A percentile compares a stretch with the other conserved stretches of the same genome.
Evolutionary conservation across 192 early-diverging fungal species (phyloP).

Genomic region (Coemansia sp.): DNA sequence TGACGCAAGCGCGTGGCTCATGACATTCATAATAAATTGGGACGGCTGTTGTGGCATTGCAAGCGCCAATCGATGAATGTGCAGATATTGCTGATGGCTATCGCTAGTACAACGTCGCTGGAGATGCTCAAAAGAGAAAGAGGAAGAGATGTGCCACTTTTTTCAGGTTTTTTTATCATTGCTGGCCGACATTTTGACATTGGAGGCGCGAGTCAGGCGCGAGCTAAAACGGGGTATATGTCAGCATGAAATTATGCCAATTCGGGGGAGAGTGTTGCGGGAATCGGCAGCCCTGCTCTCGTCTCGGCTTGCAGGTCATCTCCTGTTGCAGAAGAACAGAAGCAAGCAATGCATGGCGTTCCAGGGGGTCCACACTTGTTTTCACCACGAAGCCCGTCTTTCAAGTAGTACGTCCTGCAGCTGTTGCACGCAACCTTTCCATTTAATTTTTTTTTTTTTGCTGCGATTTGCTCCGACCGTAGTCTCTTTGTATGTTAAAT

Average conservation of each 20-base stretch:
- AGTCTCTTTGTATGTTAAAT: neutral
- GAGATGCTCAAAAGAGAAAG: neutral
- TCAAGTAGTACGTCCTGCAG: neutral
- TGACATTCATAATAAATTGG: neutral
- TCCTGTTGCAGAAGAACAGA: neutral
- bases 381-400: neutral
- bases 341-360: slow-evolving; percentile 1
- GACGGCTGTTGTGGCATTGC: slow-evolving; percentile 16
- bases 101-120: slow-evolving; percentile 5
- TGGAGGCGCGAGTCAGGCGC: neutral
- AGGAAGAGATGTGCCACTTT: neutral
- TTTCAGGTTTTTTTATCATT: neutral
- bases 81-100: slow-evolving; percentile 47
- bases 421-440: neutral
- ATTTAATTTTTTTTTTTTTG: neutral
- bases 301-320: neutral
- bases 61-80: slow-evolving; percentile 37
- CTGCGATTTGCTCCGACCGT: neutral
- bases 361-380: neutral
- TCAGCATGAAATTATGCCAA: slow-evolving; percentile 5
- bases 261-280: neutral
- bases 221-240: slow-evolving; percentile 10
- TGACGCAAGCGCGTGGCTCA: slow-evolving; percentile 3
- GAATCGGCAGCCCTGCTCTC: neutral
- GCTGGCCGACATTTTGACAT: neutral